A percentile compares a stretch with the other conserved stretches of the same genome.
phyloP scores from a whole-genome alignment of 495 filamentous ascomycete species.

The Pseudoneurospora amorphoporcata region DNA sequence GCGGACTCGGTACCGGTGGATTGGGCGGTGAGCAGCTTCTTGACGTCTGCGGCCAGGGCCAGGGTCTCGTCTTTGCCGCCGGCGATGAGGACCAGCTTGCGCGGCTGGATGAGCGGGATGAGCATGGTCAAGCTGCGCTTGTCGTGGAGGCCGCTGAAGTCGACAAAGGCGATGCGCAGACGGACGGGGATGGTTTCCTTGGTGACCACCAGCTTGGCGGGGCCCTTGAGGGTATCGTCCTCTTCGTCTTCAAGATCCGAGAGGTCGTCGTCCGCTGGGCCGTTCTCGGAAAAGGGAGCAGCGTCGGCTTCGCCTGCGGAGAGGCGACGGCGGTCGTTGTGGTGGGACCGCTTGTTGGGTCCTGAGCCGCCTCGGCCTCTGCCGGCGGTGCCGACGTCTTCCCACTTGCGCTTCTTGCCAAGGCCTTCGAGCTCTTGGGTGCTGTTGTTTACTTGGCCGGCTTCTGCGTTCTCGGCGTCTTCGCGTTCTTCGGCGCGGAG shows the following conservation, averaged over 20 bases:
- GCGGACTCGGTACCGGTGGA: slow-evolving; percentile 26
- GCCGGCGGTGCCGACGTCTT: slow-evolving; percentile 46
- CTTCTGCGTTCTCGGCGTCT: slow-evolving; percentile 57
- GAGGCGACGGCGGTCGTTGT: slow-evolving; percentile 16
- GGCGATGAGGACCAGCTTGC: slow-evolving; percentile 82
- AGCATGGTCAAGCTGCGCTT: slow-evolving; percentile 88
- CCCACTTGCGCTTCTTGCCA: slow-evolving; percentile 92
- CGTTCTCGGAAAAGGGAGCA: slow-evolving; percentile 26
- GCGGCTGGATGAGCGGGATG: slow-evolving; percentile 84
- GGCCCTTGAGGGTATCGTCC: slow-evolving; percentile 48
- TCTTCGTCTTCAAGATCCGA: slow-evolving; percentile 46
- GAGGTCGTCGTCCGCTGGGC: slow-evolving; percentile 36
- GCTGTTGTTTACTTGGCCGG: slow-evolving; percentile 31
- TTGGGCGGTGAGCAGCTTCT: slow-evolving; percentile 55
- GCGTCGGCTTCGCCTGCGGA: slow-evolving; percentile 34
- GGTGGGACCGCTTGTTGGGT: slow-evolving; percentile 30
- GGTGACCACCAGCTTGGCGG: slow-evolving; percentile 59
- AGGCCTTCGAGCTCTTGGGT: slow-evolving; percentile 49
- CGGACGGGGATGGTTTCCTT: slow-evolving; percentile 52
- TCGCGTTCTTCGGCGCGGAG: slow-evolving; percentile 88
- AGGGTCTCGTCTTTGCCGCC: slow-evolving; percentile 69
- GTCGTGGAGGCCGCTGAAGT: slow-evolving; percentile 88
- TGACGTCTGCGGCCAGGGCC: slow-evolving; percentile 68
- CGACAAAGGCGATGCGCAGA: slow-evolving; percentile 72
- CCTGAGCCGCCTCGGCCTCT: slow-evolving; percentile 22